Percentiles rank a stretch among this genome's conserved stretches.
Conservation (phyloP, 345 rosid genomes). For the Capsella bursapastoris region DNA sequence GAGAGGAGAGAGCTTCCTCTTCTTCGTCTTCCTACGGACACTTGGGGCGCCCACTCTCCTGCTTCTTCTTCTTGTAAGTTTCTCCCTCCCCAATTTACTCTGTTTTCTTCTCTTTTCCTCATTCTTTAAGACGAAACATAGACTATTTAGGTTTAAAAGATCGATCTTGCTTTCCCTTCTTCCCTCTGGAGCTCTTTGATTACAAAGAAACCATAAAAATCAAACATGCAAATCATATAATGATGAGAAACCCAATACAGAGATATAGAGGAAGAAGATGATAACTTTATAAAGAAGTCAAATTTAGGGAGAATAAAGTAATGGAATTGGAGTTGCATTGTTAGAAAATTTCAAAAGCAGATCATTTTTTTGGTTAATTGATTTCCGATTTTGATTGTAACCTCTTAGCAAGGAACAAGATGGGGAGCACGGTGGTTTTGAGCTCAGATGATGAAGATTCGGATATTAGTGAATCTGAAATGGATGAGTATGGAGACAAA, state of each 20-base stretch:
- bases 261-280: neutral
- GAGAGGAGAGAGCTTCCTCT: neutral
- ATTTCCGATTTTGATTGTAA: neutral
- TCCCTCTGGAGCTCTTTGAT: neutral
- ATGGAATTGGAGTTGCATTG: constrained; percentile 26
- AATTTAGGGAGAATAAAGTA: neutral
- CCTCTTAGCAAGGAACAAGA: constrained; percentile 14
- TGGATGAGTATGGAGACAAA: constrained; percentile 60
- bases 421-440: constrained; percentile 46
- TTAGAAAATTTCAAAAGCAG: constrained; percentile 8
- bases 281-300: constrained; percentile 19
- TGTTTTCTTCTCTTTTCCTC: neutral
- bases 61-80: constrained; percentile 29
- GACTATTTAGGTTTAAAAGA: neutral
- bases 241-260: neutral
- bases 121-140: neutral
- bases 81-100: neutral
- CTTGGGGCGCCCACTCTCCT: constrained; percentile 11
- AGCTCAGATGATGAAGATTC: constrained; percentile 55
- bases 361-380: neutral
- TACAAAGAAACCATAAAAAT: neutral
- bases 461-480: constrained; percentile 47
- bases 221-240: constrained; percentile 34
- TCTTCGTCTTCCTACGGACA: constrained; percentile 25
- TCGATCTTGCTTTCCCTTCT: neutral